Evolutionary conservation across 2,329 filamentous ascomycete genomes (phyloP), one percentile per base, ranked within the genome.

Genomic region (Arthrobotrys megalospora): DNA sequence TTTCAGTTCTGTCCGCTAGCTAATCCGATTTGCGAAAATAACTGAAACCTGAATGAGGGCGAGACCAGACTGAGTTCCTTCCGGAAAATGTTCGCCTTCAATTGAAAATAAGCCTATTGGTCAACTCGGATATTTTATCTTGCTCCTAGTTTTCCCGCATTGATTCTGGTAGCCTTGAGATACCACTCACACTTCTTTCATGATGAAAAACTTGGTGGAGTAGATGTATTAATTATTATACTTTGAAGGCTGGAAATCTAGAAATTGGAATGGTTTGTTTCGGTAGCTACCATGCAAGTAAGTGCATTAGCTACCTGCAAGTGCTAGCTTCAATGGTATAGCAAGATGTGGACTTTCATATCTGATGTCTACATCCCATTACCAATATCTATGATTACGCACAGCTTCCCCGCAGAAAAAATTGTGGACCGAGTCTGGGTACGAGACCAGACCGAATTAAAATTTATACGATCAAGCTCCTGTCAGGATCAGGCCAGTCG

Each of bases 301-400:
- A 77, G 65, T 77, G 66, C 72, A 77, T 70, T 69, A 70, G 72
- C 41, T 72, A 58, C 38, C 66, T 77, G 72, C 72, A 50, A 62
- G 50, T 47, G 53, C 7, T 43, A 43, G 60, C 48, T 11, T 52
- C 60, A 41, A 66, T 47, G 36, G 7, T 2, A 38, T 55, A 72
- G 48, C 48, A 43, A 41, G n/a, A 38, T 32, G 58, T 36, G 41
- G 21, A 19, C 16, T 8, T 58, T 48, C 8, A 48, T 47, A 43
- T 28, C 45, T 16, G 2, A 60, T 53, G 21, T n/a, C 32, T 53
- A 36, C 36, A 69, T 60, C 65, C 28, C 24, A 63, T 65, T 58
- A 55, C 32, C 36, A 50, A 45, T 38, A 55, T 16, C 36, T 63
- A 58, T 48, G 65, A 68, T 68, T 68, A 68, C 65, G 65, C 65